Conservation (phyloP, 2,329 filamentous ascomycete species). For the Delphinella strobiligena region DNA sequence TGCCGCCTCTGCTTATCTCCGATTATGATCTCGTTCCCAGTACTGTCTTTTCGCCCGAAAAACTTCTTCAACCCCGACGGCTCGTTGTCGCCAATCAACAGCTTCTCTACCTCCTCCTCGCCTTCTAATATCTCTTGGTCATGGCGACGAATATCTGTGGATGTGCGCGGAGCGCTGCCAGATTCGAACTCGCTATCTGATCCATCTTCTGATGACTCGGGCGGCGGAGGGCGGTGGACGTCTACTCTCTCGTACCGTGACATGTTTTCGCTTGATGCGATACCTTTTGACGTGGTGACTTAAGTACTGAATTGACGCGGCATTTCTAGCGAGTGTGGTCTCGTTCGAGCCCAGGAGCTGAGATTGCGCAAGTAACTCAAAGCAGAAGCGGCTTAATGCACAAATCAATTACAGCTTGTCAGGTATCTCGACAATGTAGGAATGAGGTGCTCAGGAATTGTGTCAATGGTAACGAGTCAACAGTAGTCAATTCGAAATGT, state of each 20-base stretch:
- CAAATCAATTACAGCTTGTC: too few relatives aligned
- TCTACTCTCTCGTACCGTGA: conserved; percentile 9
- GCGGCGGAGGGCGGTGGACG: conserved; percentile 6
- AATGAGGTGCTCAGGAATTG: too few relatives aligned
- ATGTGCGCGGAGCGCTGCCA: conserved; percentile 17
- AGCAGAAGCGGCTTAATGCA: too few relatives aligned
- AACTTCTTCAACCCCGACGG: conserved; percentile 11
- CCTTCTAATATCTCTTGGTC: conserved; percentile 31
- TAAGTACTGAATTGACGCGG: too few relatives aligned
- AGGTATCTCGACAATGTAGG: too few relatives aligned
- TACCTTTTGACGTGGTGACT: too few relatives aligned
- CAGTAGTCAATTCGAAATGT: too few relatives aligned
- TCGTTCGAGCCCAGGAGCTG: too few relatives aligned
- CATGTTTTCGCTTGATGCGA: too few relatives aligned
- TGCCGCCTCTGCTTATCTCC: conserved; percentile 19
- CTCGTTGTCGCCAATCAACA: conserved; percentile 23
- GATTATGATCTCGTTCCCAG: conserved; percentile 8
- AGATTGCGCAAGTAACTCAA: too few relatives aligned
- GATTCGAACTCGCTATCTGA: conserved; percentile 12
- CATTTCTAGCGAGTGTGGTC: too few relatives aligned
- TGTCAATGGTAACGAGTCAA: too few relatives aligned
- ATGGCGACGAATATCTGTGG: conserved; percentile 21
- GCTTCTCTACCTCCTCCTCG: conserved; percentile 34
- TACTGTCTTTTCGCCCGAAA: conserved; percentile 16
- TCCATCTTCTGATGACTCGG: conserved; percentile 1